phyloP scores from a whole-genome alignment of 2,329 filamentous ascomycete genomes.

The Pseudomassariella vexata region DNA sequence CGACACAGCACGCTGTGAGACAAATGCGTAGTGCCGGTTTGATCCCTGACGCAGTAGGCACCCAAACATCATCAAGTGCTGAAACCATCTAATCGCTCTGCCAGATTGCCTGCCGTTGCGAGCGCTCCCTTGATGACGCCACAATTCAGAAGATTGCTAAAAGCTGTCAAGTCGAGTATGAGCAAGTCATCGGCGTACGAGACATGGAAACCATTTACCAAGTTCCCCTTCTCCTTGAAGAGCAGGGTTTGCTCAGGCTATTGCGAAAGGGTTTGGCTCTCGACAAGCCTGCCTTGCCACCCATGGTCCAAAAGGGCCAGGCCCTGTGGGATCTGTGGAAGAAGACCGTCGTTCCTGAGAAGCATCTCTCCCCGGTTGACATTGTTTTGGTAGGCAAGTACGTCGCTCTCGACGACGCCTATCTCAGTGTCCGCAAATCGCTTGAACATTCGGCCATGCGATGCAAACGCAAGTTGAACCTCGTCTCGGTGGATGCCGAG shows the following conservation, averaged over 20 bases:
- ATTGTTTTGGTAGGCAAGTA: slow-evolving; percentile 95
- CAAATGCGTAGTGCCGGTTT: slow-evolving; percentile 76
- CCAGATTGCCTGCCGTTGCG: slow-evolving; percentile 88
- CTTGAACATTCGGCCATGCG: slow-evolving; percentile 90
- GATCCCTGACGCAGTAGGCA: slow-evolving; percentile 59
- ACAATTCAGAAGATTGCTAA: slow-evolving; percentile 84
- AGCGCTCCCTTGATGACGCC: slow-evolving; percentile 63
- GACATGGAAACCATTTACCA: slow-evolving; percentile 91
- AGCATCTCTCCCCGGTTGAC: slow-evolving; percentile 62
- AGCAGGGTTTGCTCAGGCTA: slow-evolving; percentile 69
- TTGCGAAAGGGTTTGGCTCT: slow-evolving; percentile 63
- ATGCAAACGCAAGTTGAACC: slow-evolving; percentile 70
- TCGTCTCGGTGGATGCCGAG: slow-evolving; percentile 80
- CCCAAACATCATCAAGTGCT: too few species aligned
- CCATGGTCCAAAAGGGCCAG: slow-evolving; percentile 56
- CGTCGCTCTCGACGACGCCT: slow-evolving; percentile 75
- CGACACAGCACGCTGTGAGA: slow-evolving; percentile 67
- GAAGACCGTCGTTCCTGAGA: slow-evolving; percentile 59
- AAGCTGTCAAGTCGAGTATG: slow-evolving; percentile 78
- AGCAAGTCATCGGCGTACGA: slow-evolving; percentile 84
- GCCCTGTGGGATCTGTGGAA: slow-evolving; percentile 78
- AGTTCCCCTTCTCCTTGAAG: slow-evolving; percentile 83
- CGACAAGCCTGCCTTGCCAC: slow-evolving; percentile 46
- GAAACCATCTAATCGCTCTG: too few species aligned
- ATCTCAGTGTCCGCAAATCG: slow-evolving; percentile 77